Base-by-base conservation (phyloP, 441 rosid genomes). In the Gossypium schwendimanii region DNA sequence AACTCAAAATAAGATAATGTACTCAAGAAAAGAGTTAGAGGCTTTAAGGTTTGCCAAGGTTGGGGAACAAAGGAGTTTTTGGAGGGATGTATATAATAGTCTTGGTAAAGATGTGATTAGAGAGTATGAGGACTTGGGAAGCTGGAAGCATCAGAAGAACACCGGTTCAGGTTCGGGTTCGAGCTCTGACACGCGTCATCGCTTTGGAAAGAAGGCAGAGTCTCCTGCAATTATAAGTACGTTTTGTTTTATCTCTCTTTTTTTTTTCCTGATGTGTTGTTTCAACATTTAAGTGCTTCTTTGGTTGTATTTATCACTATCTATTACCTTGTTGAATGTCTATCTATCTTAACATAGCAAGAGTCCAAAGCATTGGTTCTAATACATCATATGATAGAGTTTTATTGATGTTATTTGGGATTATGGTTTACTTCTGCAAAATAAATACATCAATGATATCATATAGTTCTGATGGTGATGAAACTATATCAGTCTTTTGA, bases 1-100 rank as follows among this genome's bases (percentile, higher is more conserved):
- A 2, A 3, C 10, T 21, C 75, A 39, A 44, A 39, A 62, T 44
- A 77, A 77, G 81, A 78, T 50, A 21, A 77, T 77, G 83, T 91
- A 88, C 81, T 77, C 91, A 1, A 84, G 83, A 78, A 70, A 80
- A 70, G 91, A 86, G 79, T 69, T 94, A 88, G 91, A 87, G 87
- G 82, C 81, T 45, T 47, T 94, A 85, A 91, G 91, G 88, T 91
- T 82, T 84, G 79, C 76, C 44, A 75, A 87, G 59, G 60, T 80
- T 78, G 86, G 24, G 20, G 85, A 79, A 63, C 98, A 94, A 81
- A 61, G 63, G 69, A 84, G 80, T 28, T 45, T 89, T 54, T 94
- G 98, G 98, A 82, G 53, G 76, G 74, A 75, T 63, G 67, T 86
- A 58, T 85, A 85, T 69, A 74, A 78, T 73, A 82, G 81, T 45